These are phyloP conservation scores for Tilletia caries DNA, from an alignment of 1,284 basidiomycete species.

Conservation along the genomic window DNA sequence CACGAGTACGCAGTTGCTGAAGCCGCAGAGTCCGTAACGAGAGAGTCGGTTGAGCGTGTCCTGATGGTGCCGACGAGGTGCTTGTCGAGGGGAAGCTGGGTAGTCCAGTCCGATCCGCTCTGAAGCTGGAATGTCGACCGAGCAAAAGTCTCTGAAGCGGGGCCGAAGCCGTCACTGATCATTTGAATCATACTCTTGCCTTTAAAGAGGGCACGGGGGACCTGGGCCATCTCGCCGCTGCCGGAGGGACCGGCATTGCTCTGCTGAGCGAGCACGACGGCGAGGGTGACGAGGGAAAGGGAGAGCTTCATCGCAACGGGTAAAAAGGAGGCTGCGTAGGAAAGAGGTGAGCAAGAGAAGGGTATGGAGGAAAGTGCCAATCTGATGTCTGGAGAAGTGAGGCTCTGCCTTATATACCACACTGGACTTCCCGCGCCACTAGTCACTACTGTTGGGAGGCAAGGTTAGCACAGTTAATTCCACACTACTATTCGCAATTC, in stretches of 20 bases:
- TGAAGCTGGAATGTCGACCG: slow-evolving; percentile 40
- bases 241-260: not conserved
- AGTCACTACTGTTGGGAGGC: too few species aligned
- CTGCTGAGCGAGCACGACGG: not conserved
- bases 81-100: slow-evolving; percentile 45
- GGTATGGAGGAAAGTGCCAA: not conserved
- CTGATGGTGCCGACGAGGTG: slow-evolving; percentile 48
- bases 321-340: not conserved
- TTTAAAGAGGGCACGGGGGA: not conserved
- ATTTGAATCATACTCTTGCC: not conserved
- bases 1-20: slow-evolving; percentile 52
- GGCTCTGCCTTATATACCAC: too few species aligned
- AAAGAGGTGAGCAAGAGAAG: not conserved
- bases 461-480: too few species aligned
- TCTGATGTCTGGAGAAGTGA: too few species aligned
- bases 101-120: slow-evolving; percentile 30
- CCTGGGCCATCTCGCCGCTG: not conserved
- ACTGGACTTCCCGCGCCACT: too few species aligned
- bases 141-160: slow-evolving; percentile 51
- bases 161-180: slow-evolving; percentile 48
- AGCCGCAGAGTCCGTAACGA: slow-evolving; percentile 54
- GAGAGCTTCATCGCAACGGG: not conserved
- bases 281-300: not conserved
- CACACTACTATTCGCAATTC: too few species aligned
- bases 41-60: slow-evolving; percentile 46